Base-by-base conservation (phyloP, 208 protist genomes). In the Leishmania lainsoni region DNA sequence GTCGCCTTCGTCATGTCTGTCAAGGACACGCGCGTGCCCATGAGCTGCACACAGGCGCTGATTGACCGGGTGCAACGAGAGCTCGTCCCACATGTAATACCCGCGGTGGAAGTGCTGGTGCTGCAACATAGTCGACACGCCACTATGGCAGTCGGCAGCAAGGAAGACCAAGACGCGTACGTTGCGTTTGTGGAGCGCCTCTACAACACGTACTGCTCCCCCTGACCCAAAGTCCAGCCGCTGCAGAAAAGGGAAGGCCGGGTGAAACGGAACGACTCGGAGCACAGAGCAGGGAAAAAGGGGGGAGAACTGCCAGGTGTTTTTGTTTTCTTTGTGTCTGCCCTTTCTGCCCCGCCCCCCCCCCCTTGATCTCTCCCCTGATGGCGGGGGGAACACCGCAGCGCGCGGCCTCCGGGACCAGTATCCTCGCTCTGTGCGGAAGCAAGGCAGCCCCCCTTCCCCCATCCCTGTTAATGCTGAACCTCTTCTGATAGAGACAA, bases 161-260 rank as follows among this genome's bases (percentile, higher is more conserved):
- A 86, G 58, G 94, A 95, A 48, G 94, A 97, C 63, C 94, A 96
- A 72, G 92, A 90, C 78, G 90, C 90, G 29, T 97, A 97, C 80
- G 92, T 95, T 3, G 87, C 81, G 2, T 97, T 97, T 84, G 86
- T 95, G 59, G 94, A 97, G 68, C 58, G 87, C 8, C 73, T 97
- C 2, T 97, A 97, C 83, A 80, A 85, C 59, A 92, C 76, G 14
- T 96, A 97, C 83, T 96, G 92, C 80, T 51, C 87, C 5, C 83
- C 78, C 70, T 79, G 56, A 73, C 45, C 5, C 42, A 45, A 45
- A 45, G 42, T 45, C 0, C 3, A 20, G 6, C 8, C 16, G 48
- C 17, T 3, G 10, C 48, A 73, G 3, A 39, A 72, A 9, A 8
- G 39, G 3, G 69, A 52, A 45, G 45, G 29, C 32, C 16, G 20